phyloP scores from a whole-genome alignment of 1,284 basidiomycete genomes.

The Fistulina hepatica region DNA sequence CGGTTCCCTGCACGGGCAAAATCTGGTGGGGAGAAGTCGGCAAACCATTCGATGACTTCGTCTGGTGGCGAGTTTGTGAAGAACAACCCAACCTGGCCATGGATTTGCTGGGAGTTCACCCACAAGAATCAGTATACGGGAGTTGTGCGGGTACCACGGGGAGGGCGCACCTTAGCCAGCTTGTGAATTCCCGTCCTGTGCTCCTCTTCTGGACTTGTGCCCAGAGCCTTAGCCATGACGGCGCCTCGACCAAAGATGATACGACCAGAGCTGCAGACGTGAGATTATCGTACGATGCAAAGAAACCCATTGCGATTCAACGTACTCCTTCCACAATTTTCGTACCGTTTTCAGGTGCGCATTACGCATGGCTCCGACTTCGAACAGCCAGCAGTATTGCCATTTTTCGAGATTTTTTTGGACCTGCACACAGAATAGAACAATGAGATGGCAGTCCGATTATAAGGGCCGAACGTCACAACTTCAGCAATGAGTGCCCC shows the following conservation, averaged over 20 bases:
- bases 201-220: slow-evolving; percentile 80
- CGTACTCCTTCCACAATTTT: slow-evolving; percentile 87
- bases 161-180: slow-evolving; percentile 59
- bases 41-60: slow-evolving; percentile 93
- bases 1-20: slow-evolving; percentile 85
- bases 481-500: slow-evolving; percentile 76
- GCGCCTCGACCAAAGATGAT: slow-evolving; percentile 91
- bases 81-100: slow-evolving; percentile 88
- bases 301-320: slow-evolving; percentile 12
- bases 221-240: slow-evolving; percentile 95
- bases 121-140: too few relatives aligned
- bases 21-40: slow-evolving; percentile 80
- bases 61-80: slow-evolving; percentile 83
- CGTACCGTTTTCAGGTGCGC: slow-evolving; percentile 90
- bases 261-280: slow-evolving; percentile 56
- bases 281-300: slow-evolving; percentile 9
- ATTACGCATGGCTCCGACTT: slow-evolving; percentile 92
- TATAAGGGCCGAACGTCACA: slow-evolving; percentile 1
- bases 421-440: slow-evolving; percentile 41
- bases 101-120: slow-evolving; percentile 71
- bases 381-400: slow-evolving; percentile 92
- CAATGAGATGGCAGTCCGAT: slow-evolving; percentile 4
- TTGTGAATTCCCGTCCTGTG: slow-evolving; percentile 71
- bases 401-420: slow-evolving; percentile 77
- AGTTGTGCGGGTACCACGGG: slow-evolving; percentile 7